Evolutionary conservation across 1,284 basidiomycete genomes (phyloP).

Genomic region (Phenoliferia sp.): DNA sequence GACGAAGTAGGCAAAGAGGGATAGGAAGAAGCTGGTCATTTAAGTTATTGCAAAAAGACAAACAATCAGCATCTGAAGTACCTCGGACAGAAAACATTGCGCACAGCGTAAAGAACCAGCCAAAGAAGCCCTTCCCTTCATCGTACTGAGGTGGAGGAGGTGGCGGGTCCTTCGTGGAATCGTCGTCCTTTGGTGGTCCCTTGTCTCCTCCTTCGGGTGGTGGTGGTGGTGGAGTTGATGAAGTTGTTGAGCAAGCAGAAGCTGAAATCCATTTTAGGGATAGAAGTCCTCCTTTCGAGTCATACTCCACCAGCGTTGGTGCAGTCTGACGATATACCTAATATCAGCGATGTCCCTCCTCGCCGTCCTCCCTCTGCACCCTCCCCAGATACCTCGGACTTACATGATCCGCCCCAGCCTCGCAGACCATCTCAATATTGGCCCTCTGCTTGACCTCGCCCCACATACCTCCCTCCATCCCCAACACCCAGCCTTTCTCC

Average conservation of each 20-base stretch:
- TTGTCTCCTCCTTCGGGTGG: slow-evolving; percentile 30
- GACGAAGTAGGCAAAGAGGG: slow-evolving; percentile 61
- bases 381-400: background rate
- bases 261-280: slow-evolving; percentile 52
- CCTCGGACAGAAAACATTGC: slow-evolving; percentile 38
- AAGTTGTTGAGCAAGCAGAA: slow-evolving; percentile 44
- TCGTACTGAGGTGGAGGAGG: slow-evolving; percentile 12
- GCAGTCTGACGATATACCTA: background rate
- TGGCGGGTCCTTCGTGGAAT: background rate
- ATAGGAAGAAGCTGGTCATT: slow-evolving; percentile 57
- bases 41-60: slow-evolving; percentile 2
- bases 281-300: slow-evolving; percentile 48
- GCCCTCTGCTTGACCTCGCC: slow-evolving; percentile 19
- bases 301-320: slow-evolving; percentile 58
- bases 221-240: slow-evolving; percentile 41
- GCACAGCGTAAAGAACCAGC: slow-evolving; percentile 66
- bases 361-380: background rate
- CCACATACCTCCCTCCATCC: slow-evolving; percentile 20
- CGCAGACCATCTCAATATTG: slow-evolving; percentile 25
- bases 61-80: background rate
- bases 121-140: slow-evolving; percentile 60
- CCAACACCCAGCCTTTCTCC: slow-evolving; percentile 13
- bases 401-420: slow-evolving; percentile 20
- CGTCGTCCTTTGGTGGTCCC: background rate
- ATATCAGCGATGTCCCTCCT: background rate